Base-by-base conservation (phyloP, 805 yeast genomes). In the Blastobotrys terrestris region DNA sequence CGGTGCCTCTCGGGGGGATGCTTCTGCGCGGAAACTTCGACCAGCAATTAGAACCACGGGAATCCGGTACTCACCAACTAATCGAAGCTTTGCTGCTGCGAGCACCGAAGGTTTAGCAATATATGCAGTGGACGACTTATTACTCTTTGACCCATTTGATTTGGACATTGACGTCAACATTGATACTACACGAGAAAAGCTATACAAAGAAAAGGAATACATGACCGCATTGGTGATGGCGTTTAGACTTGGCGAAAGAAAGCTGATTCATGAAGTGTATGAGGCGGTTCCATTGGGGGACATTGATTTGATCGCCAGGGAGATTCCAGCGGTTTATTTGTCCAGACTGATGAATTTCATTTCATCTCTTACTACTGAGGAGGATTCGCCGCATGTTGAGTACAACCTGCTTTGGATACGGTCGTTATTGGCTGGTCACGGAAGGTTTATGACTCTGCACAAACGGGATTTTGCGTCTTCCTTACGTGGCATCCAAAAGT, bases 141-240 rank as follows among this genome's bases (percentile, higher is more conserved):
- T 84, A 48, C 72, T 83, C 26, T 94, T 94, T 65, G 99, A 94
- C 73, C 99, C 99, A 35, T 88, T 88, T 66, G 98, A 94, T 67
- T 76, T 94, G 64, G 98, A 92, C 65, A 74, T 90, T 46, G 98
- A 94, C 61, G 81, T 92, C 26, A 94, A 99, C 0, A 95, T 96
- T 1, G 86, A 81, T 46, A 72, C 86, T 3, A 84, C 90, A 0
- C 53, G 80, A 35, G 84, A 80, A 51, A 77, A 81, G 4, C 71
- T 91, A 43, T 26, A 26, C 35, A 59, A 71, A 5, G 84, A 81
- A 48, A 75, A 75, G 51, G 84, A 82, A 51, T 88, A 81, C 66
- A 72, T 91, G 60, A 79, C 80, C 42, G 92, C 97, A 0, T 69
- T 92, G 53, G 87, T 91, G 13, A 90, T 94, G 97, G 81, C 97